phyloP scores from a whole-genome alignment of 1,284 basidiomycete genomes.

The Puccinia polysora region DNA sequence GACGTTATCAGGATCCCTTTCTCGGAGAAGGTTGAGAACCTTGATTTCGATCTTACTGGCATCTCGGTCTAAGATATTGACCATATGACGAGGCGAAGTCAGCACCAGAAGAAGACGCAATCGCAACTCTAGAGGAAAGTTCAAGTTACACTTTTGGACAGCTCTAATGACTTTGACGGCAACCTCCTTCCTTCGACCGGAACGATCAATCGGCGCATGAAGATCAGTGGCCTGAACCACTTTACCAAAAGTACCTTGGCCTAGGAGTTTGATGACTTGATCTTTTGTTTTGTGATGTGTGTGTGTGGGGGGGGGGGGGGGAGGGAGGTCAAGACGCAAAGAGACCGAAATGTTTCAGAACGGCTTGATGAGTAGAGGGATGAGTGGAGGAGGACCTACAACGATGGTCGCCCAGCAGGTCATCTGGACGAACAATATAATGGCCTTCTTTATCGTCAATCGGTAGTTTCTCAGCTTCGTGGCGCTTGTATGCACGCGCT shows the following conservation, averaged over 20 bases:
- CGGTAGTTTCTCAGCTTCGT: slow-evolving; percentile 52
- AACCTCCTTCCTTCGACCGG: slow-evolving; percentile 60
- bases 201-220: slow-evolving; percentile 58
- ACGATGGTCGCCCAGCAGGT: slow-evolving; percentile 65
- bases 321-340: not conserved
- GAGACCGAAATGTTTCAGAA: slow-evolving; percentile 49
- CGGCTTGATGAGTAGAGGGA: too few species aligned
- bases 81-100: too few species aligned
- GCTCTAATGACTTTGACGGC: slow-evolving; percentile 99
- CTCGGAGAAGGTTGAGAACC: slow-evolving; percentile 84
- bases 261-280: slow-evolving; percentile 76
- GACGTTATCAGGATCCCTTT: slow-evolving; percentile 79
- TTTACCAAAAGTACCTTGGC: slow-evolving; percentile 98
- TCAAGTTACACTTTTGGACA: slow-evolving; percentile 69
- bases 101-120: too few species aligned
- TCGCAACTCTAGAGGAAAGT: too few species aligned
- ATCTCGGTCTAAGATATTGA: slow-evolving; percentile 67
- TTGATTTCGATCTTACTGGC: slow-evolving; percentile 98
- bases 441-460: slow-evolving; percentile 94
- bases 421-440: slow-evolving; percentile 84
- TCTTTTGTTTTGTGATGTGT: slow-evolving; percentile 47
- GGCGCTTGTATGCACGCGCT: slow-evolving; percentile 27
- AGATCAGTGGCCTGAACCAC: slow-evolving; percentile 90
- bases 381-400: slow-evolving; percentile 62
- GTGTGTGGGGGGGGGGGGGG: too few species aligned